Percentiles rank a stretch among this genome's conserved stretches.
Evolutionary conservation across 371 early-diverging fungal species (phyloP).

Genomic region (Mucor plumbeus): DNA sequence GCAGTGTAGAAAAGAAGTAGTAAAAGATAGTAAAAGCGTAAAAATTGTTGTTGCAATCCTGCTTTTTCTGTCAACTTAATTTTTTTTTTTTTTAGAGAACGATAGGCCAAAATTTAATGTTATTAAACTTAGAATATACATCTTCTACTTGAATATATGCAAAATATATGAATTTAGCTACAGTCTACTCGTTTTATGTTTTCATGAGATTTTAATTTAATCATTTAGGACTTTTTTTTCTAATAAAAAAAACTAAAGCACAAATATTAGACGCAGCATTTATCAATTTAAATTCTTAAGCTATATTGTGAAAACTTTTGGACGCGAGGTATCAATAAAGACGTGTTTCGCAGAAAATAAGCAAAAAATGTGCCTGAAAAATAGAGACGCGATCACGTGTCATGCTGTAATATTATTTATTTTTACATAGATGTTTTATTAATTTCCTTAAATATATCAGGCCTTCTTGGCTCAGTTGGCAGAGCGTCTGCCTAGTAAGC

Average conservation of each 20-base stretch:
- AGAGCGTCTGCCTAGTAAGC: slow-evolving; percentile 67
- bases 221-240: neutral
- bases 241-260: neutral
- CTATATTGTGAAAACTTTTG: neutral
- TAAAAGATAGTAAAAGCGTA: neutral
- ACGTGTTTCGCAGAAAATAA: neutral
- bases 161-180: too few species aligned
- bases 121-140: neutral
- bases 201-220: too few species aligned
- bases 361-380: too few species aligned
- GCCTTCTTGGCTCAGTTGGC: slow-evolving; percentile 63
- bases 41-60: neutral
- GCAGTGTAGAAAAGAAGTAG: neutral
- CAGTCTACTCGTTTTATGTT: too few species aligned
- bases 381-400: too few species aligned
- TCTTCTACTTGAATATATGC: neutral
- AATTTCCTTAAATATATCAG: too few species aligned
- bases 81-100: neutral
- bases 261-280: neutral
- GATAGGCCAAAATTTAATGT: neutral
- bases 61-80: neutral
- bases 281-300: too few species aligned
- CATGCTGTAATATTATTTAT: too few species aligned
- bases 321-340: neutral
- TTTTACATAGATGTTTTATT: too few species aligned